These are phyloP conservation scores for Talaromyces rugulosus DNA, from an alignment of 2,329 filamentous ascomycete species.

Conservation along the genomic window DNA sequence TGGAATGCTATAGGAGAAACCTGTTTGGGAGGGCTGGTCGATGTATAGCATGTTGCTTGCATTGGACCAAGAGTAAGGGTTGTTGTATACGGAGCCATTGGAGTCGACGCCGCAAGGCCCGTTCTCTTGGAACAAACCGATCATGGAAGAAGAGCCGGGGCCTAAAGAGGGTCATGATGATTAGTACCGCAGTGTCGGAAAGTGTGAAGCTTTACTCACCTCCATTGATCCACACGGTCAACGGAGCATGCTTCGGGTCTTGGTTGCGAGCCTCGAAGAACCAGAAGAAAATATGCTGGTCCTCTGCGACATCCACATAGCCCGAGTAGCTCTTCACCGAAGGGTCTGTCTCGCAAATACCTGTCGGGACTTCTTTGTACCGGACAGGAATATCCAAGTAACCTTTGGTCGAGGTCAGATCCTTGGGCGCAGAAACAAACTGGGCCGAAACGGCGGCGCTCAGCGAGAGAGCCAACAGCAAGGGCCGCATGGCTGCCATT, in stretches of 20 bases:
- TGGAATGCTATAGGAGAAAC: constrained; percentile 50
- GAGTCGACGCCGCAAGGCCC: constrained; percentile 41
- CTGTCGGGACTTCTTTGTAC: constrained; percentile 47
- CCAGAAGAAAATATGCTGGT: constrained; percentile 64
- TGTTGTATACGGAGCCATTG: constrained; percentile 42
- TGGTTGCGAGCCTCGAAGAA: constrained; percentile 53
- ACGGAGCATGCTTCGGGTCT: constrained; percentile 40
- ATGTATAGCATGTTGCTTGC: constrained; percentile 65
- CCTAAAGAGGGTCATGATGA: constrained; percentile 14
- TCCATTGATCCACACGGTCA: constrained; percentile 46
- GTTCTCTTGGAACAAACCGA: constrained; percentile 40
- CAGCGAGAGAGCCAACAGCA: constrained; percentile 4
- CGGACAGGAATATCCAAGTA: constrained; percentile 40
- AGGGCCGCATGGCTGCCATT: constrained; percentile 6
- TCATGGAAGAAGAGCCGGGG: constrained; percentile 42
- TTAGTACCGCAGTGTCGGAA: not conserved
- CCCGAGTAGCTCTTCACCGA: constrained; percentile 57
- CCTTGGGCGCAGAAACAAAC: constrained; percentile 34
- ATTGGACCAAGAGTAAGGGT: constrained; percentile 57
- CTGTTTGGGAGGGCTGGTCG: constrained; percentile 60
- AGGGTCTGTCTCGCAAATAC: constrained; percentile 55
- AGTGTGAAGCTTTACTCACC: constrained; percentile 40
- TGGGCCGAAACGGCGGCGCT: constrained; percentile 19
- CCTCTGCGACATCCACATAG: constrained; percentile 52
- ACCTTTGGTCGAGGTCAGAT: constrained; percentile 33